phyloP scores from a whole-genome alignment of 2,329 filamentous ascomycete genomes.

The Onygenales sp. region DNA sequence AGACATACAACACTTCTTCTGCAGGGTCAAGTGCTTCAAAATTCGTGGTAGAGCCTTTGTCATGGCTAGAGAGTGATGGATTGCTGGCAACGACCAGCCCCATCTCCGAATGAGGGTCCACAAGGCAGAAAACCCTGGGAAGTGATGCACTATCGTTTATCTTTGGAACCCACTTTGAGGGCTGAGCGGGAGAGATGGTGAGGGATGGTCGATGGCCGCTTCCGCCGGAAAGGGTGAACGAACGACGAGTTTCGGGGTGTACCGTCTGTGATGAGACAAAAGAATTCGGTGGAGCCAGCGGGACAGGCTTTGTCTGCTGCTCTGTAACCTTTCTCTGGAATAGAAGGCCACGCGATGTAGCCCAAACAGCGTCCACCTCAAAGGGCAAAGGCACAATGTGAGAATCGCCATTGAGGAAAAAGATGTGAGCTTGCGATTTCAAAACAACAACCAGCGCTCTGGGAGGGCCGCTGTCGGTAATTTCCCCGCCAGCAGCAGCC shows the following conservation, averaged over 20 bases:
- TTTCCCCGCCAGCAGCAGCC: constrained; percentile 25
- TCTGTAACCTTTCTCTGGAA: constrained; percentile 65
- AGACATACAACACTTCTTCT: constrained; percentile 79
- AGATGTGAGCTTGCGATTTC: constrained; percentile 85
- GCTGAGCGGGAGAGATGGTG: constrained; percentile 41
- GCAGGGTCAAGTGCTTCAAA: constrained; percentile 59
- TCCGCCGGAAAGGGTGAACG: constrained; percentile 23
- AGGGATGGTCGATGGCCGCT: constrained; percentile 37
- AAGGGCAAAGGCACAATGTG: constrained; percentile 92
- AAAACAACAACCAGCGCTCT: constrained; percentile 81
- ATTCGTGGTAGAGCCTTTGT: constrained; percentile 19
- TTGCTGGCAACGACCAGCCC: constrained; percentile 62
- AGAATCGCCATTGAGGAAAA: constrained; percentile 77
- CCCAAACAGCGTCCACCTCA: constrained; percentile 78
- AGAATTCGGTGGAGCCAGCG: constrained; percentile 65
- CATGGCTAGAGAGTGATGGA: constrained; percentile 23
- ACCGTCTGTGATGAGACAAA: constrained; percentile 62
- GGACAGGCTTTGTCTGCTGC: constrained; percentile 19
- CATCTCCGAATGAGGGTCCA: constrained; percentile 76
- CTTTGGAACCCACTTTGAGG: constrained; percentile 50
- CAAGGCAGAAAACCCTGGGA: constrained; percentile 67
- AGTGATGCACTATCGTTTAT: constrained; percentile 45
- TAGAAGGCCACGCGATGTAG: constrained; percentile 72
- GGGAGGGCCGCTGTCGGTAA: constrained; percentile 22
- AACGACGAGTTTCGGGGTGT: constrained; percentile 25